Percentiles rank a stretch among this genome's conserved stretches.
Evolutionary conservation across 768 basidiomycete genomes (phyloP).

Genomic region (Hysterangium stoloniferum): DNA sequence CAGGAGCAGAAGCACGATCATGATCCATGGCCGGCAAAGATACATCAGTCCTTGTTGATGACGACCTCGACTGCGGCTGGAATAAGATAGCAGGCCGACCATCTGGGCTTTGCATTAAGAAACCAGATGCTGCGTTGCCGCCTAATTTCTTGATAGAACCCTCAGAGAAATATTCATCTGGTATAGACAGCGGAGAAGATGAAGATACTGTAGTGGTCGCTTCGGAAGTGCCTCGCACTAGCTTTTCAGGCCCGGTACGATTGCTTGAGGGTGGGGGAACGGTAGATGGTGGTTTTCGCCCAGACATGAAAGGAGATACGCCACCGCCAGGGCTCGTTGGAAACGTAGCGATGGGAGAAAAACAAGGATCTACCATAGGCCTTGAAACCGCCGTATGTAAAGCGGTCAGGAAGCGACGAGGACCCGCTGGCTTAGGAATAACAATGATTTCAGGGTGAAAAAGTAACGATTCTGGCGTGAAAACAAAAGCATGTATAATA

Average conservation of each 20-base stretch:
- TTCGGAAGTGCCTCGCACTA: slow-evolving; percentile 44
- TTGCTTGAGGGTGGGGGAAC: slow-evolving; percentile 33
- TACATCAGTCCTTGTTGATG: not conserved
- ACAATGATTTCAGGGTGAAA: slow-evolving; percentile 87
- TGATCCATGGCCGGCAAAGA: slow-evolving; percentile 2
- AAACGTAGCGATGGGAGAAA: slow-evolving; percentile 89
- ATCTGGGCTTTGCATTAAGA: slow-evolving; percentile 88
- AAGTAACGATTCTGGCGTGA: slow-evolving; percentile 35
- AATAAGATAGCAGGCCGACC: slow-evolving; percentile 95
- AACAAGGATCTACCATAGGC: slow-evolving; percentile 85
- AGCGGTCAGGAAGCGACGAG: slow-evolving; percentile 85
- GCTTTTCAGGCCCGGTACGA: slow-evolving; percentile 57
- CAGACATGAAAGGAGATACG: slow-evolving; percentile 36
- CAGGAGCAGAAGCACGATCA: not conserved
- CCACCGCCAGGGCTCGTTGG: slow-evolving; percentile 68
- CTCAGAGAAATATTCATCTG: slow-evolving; percentile 73
- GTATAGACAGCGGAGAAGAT: slow-evolving; percentile 62
- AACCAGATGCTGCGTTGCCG: slow-evolving; percentile 71
- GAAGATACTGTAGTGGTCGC: slow-evolving; percentile 38
- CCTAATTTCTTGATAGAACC: slow-evolving; percentile 60
- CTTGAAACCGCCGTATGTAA: slow-evolving; percentile 84
- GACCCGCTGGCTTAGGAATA: slow-evolving; percentile 94
- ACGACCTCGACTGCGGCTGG: slow-evolving; percentile 44
- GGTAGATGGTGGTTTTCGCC: slow-evolving; percentile 36
- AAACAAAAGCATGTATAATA: slow-evolving; percentile 61